Evolutionary conservation across 257 asterid species (phyloP).

Genomic region (Lithospermum erythrorhizon): DNA sequence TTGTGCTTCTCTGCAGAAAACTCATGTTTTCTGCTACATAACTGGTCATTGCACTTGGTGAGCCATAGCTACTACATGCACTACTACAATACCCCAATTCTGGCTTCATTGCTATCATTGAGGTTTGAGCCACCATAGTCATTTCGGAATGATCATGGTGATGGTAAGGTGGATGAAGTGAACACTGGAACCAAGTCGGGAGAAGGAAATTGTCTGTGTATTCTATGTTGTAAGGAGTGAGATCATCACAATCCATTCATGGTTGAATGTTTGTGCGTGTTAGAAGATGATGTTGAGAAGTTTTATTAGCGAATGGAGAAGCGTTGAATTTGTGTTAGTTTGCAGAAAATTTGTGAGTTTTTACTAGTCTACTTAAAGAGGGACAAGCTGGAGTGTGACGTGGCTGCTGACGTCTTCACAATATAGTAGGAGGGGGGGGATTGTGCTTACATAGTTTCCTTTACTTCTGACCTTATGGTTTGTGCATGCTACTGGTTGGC

Average conservation of each 20-base stretch:
- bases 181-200: slow-evolving; percentile 9
- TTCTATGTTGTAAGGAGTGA: slow-evolving; percentile 21
- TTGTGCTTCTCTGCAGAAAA: slow-evolving; percentile 49
- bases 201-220: slow-evolving; percentile 20
- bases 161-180: slow-evolving; percentile 21
- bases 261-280: background rate
- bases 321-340: background rate
- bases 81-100: slow-evolving; percentile 38
- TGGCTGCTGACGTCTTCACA: slow-evolving; percentile 56
- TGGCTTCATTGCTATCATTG: slow-evolving; percentile 33
- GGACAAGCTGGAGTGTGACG: slow-evolving; percentile 52
- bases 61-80: slow-evolving; percentile 63
- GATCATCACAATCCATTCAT: slow-evolving; percentile 49
- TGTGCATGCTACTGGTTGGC: slow-evolving; percentile 12
- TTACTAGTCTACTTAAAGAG: slow-evolving; percentile 42
- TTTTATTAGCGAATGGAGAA: slow-evolving; percentile 6
- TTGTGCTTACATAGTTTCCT: slow-evolving; percentile 45
- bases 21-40: slow-evolving; percentile 22
- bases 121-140: slow-evolving; percentile 27
- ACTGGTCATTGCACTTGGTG: slow-evolving; percentile 37
- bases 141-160: slow-evolving; percentile 34
- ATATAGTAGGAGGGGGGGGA: too few species aligned
- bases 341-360: slow-evolving; percentile 6
- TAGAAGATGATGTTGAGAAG: slow-evolving; percentile 8
- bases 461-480: slow-evolving; percentile 2